phyloP scores from a whole-genome alignment of 352 stramenopile genomes.

The Globisporangium carolinianum region DNA sequence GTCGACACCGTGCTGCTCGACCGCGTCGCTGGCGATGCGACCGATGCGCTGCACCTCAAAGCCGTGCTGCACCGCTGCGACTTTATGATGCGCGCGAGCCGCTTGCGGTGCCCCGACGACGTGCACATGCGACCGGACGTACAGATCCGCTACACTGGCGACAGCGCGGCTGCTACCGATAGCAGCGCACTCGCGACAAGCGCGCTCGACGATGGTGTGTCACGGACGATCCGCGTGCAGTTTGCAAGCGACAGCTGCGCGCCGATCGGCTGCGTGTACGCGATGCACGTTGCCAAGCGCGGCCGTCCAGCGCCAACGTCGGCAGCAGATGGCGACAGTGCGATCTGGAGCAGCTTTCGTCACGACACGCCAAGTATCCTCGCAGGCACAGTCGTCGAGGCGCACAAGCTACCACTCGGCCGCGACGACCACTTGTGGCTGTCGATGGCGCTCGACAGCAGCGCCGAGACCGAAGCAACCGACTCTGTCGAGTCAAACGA shows the following conservation, averaged over 20 bases:
- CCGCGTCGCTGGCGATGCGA: conserved; percentile 16
- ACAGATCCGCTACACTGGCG: conserved; percentile 25
- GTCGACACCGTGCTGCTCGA: conserved; percentile 58
- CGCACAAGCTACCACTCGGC: conserved; percentile 30
- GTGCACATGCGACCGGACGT: conserved; percentile 37
- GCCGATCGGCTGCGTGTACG: conserved; percentile 28
- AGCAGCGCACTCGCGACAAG: neutral
- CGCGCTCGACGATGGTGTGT: neutral
- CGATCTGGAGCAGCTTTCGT: conserved; percentile 48
- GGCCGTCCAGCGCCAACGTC: neutral
- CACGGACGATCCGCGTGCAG: conserved; percentile 26
- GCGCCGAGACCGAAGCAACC: too few species aligned
- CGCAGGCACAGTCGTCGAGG: conserved; percentile 32
- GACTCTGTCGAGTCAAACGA: too few species aligned
- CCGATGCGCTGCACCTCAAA: conserved; percentile 29
- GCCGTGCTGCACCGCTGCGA: conserved; percentile 70
- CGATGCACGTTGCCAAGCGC: conserved; percentile 20
- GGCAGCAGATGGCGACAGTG: neutral
- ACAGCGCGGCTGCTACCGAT: neutral
- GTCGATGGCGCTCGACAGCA: conserved; percentile 29
- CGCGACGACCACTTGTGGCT: conserved; percentile 40
- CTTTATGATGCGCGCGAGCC: conserved; percentile 69
- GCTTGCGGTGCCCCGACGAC: conserved; percentile 55
- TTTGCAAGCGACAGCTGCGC: conserved; percentile 25
- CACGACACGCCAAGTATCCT: conserved; percentile 52